Conservation (phyloP, 306 rosid species). For the Castanea mollissima region DNA sequence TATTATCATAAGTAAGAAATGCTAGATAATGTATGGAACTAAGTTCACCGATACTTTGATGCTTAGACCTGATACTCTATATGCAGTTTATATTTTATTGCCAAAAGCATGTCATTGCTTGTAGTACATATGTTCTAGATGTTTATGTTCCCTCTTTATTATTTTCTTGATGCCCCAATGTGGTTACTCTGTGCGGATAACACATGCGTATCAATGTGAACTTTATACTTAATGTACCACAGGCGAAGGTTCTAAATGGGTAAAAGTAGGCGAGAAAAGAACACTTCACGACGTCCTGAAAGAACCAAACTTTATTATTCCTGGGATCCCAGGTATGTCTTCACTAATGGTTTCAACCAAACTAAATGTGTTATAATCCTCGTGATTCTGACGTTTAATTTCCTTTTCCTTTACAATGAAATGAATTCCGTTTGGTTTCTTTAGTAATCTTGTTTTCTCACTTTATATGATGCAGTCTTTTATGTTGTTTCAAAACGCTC, state of each 20-base stretch:
- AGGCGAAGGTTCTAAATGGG: conserved; percentile 62
- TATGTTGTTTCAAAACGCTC: conserved; percentile 75
- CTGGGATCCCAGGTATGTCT: conserved; percentile 73
- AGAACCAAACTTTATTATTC: conserved; percentile 59
- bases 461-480: conserved; percentile 56
- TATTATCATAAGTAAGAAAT: neutral
- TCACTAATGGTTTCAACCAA: neutral
- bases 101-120: neutral
- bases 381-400: neutral
- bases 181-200: neutral
- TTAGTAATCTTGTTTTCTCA: neutral
- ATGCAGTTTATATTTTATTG: neutral
- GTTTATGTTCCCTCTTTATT: neutral
- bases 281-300: conserved; percentile 60
- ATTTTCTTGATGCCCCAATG: too few species aligned
- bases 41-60: neutral
- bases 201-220: neutral
- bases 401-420: neutral
- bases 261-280: conserved; percentile 68
- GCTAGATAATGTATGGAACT: neutral
- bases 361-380: neutral
- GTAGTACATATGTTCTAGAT: neutral
- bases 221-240: conserved; percentile 22
- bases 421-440: neutral
- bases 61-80: neutral